Base-by-base conservation (phyloP, 176 grass and related monocot species). In the Aegilops tauschii region DNA sequence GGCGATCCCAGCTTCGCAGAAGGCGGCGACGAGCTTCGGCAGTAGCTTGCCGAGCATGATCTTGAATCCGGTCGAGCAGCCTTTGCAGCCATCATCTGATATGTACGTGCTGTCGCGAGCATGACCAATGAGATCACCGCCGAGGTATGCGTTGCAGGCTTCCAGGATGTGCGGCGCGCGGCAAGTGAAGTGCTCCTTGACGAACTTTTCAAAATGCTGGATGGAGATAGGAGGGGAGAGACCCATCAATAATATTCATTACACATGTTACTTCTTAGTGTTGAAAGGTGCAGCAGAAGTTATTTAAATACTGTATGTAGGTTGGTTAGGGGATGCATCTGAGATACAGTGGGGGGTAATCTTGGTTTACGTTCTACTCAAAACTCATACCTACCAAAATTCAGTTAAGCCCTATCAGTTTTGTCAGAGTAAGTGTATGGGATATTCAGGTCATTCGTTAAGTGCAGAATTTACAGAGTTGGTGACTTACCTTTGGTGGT, bases 181-280 rank as follows among this genome's bases (percentile, higher is more conserved):
- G 5, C 10, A 70, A 78, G 87, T 84, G 86, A 96, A 99, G 69
- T 99, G 97, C 68, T 99, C 87, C 92, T 89, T 90, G 69, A 94
- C 94, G 65, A 99, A 83, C 8, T 85, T 90, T 31, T 99, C 97
- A 70, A 94, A 99, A 85, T 99, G 87, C 97, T 99, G 92, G 25
- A 91, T 86, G 89, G 18, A 37, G 78, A 80, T 10, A 73, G 40
- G n/a, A 59, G 14, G 31, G 12, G 61, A 85, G 4, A 80, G 9
- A 34, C 59, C 16, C 40, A 77, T 86, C 56, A 86, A 35, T 44
- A 52, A 18, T 82, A 68, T 52, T 69, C 17, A 47, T 65, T 69
- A 52, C 36, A 52, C 64, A 69, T 39, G 7, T 76, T 67, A 16
- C 12, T 49, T 62, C 49, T 66, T 85, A 65, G 50, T 32, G 61